Conservation (phyloP, 2,329 filamentous ascomycete genomes). For the Arthrocladium fulminans region DNA sequence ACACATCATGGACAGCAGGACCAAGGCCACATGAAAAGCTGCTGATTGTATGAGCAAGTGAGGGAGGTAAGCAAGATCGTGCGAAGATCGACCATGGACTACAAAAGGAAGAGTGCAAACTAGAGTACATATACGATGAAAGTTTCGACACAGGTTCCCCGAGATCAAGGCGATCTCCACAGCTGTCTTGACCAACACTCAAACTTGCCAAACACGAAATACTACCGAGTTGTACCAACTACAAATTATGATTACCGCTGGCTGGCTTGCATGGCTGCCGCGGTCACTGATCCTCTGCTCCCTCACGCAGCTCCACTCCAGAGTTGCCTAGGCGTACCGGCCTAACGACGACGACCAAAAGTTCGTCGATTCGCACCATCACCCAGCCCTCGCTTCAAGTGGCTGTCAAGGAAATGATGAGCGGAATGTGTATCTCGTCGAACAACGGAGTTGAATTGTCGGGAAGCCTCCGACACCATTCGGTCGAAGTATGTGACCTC, state of each 20-base stretch:
- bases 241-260: neutral
- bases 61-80: neutral
- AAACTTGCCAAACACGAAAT: too few species aligned
- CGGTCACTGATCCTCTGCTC: neutral
- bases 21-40: neutral
- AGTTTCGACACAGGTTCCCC: too few species aligned
- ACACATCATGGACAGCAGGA: neutral
- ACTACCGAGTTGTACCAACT: too few species aligned
- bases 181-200: too few species aligned
- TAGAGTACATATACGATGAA: constrained; percentile 1
- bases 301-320: neutral
- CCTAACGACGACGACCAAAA: constrained; percentile 6
- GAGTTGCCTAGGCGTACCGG: too few species aligned
- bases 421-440: constrained; percentile 7
- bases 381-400: constrained; percentile 13
- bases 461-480: constrained; percentile 1
- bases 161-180: too few species aligned
- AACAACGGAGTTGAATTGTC: constrained; percentile 10
- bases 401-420: constrained; percentile 9
- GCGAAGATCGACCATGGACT: neutral
- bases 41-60: neutral
- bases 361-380: constrained; percentile 8
- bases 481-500: constrained; percentile 12
- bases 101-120: neutral
- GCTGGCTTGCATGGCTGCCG: neutral